Evolutionary conservation across 768 basidiomycete genomes (phyloP), one percentile per base, ranked within the genome.

Genomic region (Rhizopogon sp.): DNA sequence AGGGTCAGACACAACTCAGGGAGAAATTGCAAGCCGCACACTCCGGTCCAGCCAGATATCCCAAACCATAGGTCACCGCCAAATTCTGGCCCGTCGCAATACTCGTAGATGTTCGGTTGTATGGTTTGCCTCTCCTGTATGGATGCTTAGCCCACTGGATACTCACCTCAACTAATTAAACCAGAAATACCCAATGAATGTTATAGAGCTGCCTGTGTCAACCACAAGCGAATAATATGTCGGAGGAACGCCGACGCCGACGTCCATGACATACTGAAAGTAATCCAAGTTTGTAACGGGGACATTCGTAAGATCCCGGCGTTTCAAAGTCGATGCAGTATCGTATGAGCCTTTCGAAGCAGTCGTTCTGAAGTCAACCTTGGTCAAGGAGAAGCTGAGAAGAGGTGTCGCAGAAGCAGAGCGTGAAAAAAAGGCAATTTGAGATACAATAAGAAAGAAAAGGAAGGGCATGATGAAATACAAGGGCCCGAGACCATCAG

Each of bases 21-120:
- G 40, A 41, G 17, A 41, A 41, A 41, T 41, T 5, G 4, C 17
- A 52, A 25, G 14, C 29, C 51, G 28, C 7, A 52, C 39, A 76
- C 57, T 74, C 74, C 43, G 64, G 73, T 22, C 74, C 73, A 72
- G 33, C 28, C 16, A 63, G 13, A 25, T 52, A 25, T 17, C 51
- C 51, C 11, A 31, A 7, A 52, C 22, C 39, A 28, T 52, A 52
- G 0, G 51, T 41, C 35, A 52, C 39, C 37, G 16, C 40, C 20
- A 52, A 3, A 14, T 17, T 52, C 31, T 51, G 40, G 42, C 61
- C 59, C 2, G 61, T 62, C 22, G 58, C 45, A 20, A 43, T 54
- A 40, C 58, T 58, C 9, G 57, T 59, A 31, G 46, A 35, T 20
- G 59, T 59, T 20, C 28, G 37, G 28, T 54, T 37, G 45, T 60